phyloP scores from a whole-genome alignment of 1,139 yeast species.

The Candida pseudoviswanathii region DNA sequence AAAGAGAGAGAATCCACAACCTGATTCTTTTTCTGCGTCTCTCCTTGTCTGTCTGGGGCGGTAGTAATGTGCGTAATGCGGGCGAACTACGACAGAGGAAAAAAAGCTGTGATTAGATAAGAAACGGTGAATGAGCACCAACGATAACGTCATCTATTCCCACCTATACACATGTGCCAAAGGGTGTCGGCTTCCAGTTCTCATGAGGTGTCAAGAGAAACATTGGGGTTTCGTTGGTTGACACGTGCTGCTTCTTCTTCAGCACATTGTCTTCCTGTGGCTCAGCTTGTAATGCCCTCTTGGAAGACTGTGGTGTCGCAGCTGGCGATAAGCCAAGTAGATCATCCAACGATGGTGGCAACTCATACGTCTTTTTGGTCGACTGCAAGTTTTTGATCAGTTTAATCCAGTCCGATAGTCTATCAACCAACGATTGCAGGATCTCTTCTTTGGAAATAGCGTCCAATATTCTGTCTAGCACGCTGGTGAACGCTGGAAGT shows the following conservation, averaged over 20 bases:
- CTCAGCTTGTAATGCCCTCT: conserved; percentile 7
- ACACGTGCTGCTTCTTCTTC: conserved; percentile 13
- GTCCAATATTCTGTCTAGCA: background rate
- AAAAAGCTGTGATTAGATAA: conserved; percentile 6
- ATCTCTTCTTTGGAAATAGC: background rate
- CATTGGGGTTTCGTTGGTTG: conserved; percentile 2
- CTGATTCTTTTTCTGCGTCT: background rate
- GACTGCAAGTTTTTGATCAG: conserved; percentile 5
- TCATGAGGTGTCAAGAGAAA: conserved; percentile 30
- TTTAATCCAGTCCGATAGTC: conserved; percentile 9
- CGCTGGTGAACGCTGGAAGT: background rate
- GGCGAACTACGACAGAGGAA: background rate
- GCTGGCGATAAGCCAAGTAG: conserved; percentile 18
- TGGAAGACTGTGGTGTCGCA: conserved; percentile 2
- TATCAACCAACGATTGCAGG: background rate
- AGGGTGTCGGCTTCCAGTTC: conserved; percentile 39
- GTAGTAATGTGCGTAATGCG: no score
- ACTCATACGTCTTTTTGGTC: conserved; percentile 15
- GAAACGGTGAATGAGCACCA: background rate
- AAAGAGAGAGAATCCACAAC: conserved; percentile 3
- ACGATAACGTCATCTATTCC: no score
- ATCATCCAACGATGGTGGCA: conserved; percentile 30
- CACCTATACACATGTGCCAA: conserved; percentile 24
- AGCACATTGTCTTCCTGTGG: background rate
- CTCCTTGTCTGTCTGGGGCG: no score